phyloP scores from a whole-genome alignment of 78 protist genomes.

The Dictyostelium brefeldianum region DNA sequence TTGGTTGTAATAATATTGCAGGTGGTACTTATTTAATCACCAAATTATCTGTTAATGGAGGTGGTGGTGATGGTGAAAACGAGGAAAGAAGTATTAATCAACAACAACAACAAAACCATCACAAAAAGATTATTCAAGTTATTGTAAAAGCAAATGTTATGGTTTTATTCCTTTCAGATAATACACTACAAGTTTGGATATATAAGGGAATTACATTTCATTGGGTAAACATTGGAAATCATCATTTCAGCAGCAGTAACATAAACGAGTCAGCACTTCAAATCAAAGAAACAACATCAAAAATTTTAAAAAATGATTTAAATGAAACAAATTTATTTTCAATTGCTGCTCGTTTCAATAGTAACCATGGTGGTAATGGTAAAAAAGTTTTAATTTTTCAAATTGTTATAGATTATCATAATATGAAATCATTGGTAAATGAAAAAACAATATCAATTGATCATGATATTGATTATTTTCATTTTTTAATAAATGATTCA shows the following conservation, averaged over 20 bases:
- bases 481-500: slow-evolving; percentile 30
- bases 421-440: background rate
- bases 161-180: background rate
- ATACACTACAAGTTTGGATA: slow-evolving; percentile 15
- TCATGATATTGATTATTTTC: slow-evolving; percentile 37
- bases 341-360: background rate
- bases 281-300: background rate
- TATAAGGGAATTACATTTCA: slow-evolving; percentile 53
- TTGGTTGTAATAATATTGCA: background rate
- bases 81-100: no score
- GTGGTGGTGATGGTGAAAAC: background rate
- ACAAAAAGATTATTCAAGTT: background rate
- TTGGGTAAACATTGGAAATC: slow-evolving; percentile 14
- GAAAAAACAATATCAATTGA: slow-evolving; percentile 1
- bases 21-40: slow-evolving; percentile 18
- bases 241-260: background rate
- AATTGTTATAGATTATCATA: background rate
- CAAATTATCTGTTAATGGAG: background rate
- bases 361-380: background rate
- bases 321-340: slow-evolving; percentile 19
- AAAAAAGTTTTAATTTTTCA: background rate
- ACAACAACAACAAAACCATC: background rate
- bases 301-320: slow-evolving; percentile 15
- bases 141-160: slow-evolving; percentile 30
- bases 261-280: background rate